Evolutionary conservation across 2,329 filamentous ascomycete genomes (phyloP).

Genomic region (Chaetomium sp.): DNA sequence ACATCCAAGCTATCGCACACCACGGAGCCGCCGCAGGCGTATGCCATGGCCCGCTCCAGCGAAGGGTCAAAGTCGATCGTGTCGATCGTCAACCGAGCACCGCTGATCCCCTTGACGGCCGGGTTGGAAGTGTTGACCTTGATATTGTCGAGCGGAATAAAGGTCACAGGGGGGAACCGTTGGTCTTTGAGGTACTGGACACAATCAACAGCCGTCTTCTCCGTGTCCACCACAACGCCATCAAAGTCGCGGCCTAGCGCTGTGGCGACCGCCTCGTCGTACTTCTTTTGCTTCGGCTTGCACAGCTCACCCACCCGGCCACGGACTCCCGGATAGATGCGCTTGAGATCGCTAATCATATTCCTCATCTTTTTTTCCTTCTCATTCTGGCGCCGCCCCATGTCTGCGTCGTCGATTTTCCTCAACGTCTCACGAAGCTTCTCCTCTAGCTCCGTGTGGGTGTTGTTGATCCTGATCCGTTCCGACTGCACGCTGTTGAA

Average conservation of each 20-base stretch:
- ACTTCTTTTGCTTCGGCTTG: slow-evolving; percentile 96
- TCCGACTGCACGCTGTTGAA: slow-evolving; percentile 82
- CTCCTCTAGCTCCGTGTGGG: slow-evolving; percentile 83
- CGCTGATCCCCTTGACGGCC: slow-evolving; percentile 80
- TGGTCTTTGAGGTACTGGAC: slow-evolving; percentile 92
- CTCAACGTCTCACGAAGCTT: slow-evolving; percentile 75
- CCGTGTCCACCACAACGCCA: slow-evolving; percentile 87
- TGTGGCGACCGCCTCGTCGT: slow-evolving; percentile 84
- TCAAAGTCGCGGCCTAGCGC: slow-evolving; percentile 91
- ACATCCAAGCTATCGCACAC: slow-evolving; percentile 84
- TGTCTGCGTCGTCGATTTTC: slow-evolving; percentile 79
- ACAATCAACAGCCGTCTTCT: slow-evolving; percentile 89
- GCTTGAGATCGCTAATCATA: slow-evolving; percentile 77
- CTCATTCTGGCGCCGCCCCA: slow-evolving; percentile 77
- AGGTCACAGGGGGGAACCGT: slow-evolving; percentile 78
- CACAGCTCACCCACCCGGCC: slow-evolving; percentile 88
- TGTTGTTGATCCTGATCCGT: slow-evolving; percentile 71
- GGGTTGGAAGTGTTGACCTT: slow-evolving; percentile 89
- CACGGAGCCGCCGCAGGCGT: slow-evolving; percentile 89
- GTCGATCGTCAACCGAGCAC: slow-evolving; percentile 85
- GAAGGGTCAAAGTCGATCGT: slow-evolving; percentile 89
- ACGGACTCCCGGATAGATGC: slow-evolving; percentile 85
- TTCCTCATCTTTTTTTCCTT: slow-evolving; percentile 75
- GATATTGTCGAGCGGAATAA: slow-evolving; percentile 95
- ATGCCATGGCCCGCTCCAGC: slow-evolving; percentile 86